Conservation (phyloP, 2,329 filamentous ascomycete genomes). For the Drechslerella coelobrocha region DNA sequence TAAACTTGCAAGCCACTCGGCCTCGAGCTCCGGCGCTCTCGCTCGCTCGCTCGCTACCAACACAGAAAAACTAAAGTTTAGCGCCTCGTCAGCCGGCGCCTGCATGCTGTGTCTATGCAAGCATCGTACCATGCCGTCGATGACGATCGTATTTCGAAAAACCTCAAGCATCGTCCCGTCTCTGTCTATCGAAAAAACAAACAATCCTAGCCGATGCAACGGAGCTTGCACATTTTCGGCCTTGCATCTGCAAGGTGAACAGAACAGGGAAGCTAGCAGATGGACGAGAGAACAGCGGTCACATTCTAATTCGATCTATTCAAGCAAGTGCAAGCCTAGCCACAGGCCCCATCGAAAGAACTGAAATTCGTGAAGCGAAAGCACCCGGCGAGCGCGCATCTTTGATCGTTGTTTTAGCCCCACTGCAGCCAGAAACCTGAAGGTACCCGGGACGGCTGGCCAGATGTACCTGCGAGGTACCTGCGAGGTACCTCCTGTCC, state of each 20-base stretch:
- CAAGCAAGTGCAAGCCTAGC: too few species aligned
- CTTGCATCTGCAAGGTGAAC: background rate
- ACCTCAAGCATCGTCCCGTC: background rate
- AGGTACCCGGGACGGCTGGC: too few species aligned
- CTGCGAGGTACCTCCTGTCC: background rate
- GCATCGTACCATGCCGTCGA: background rate
- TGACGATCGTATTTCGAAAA: background rate
- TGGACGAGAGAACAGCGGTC: background rate
- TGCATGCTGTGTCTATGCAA: background rate
- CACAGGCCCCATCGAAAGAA: too few species aligned
- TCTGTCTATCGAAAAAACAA: background rate
- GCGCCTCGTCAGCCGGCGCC: background rate
- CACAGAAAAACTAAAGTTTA: slow-evolving; percentile 11
- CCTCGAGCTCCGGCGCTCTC: slow-evolving; percentile 49
- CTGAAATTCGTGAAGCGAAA: too few species aligned
- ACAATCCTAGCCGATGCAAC: slow-evolving; percentile 8
- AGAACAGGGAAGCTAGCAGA: background rate
- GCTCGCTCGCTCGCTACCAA: slow-evolving; percentile 32
- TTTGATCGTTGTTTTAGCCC: too few species aligned
- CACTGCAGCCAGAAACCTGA: too few species aligned
- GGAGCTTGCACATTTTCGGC: slow-evolving; percentile 1
- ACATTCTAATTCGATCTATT: too few species aligned
- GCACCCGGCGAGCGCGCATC: too few species aligned
- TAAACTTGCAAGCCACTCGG: background rate
- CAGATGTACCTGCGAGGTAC: background rate